phyloP scores from a whole-genome alignment of 495 filamentous ascomycete species.

The Rostrohypoxylon terebratum region DNA sequence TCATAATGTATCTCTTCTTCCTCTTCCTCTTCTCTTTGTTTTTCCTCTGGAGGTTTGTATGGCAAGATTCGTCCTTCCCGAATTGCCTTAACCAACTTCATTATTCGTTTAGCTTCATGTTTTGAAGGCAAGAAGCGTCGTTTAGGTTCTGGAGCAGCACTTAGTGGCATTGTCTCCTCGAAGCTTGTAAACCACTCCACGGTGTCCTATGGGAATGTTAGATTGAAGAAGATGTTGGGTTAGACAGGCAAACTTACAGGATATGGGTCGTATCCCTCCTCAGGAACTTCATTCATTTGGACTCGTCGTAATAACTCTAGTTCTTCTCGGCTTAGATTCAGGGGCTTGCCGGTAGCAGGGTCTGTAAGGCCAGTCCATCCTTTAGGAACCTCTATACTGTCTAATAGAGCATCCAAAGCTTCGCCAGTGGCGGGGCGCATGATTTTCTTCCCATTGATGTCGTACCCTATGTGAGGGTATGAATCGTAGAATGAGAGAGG shows the following conservation, averaged over 20 bases:
- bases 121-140: slow-evolving; percentile 97
- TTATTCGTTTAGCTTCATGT: slow-evolving; percentile 94
- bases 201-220: slow-evolving; percentile 66
- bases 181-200: slow-evolving; percentile 94
- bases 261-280: slow-evolving; percentile 92
- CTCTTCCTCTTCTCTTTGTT: slow-evolving; percentile 75
- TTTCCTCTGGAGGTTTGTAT: slow-evolving; percentile 83
- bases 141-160: slow-evolving; percentile 94
- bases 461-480: slow-evolving; percentile 98
- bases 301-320: slow-evolving; percentile 88
- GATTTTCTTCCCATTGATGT: slow-evolving; percentile 98
- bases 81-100: slow-evolving; percentile 98
- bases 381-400: slow-evolving; percentile 97
- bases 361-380: slow-evolving; percentile 98
- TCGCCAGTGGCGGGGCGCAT: slow-evolving; percentile 94
- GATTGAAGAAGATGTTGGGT: neutral
- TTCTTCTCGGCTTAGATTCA: slow-evolving; percentile 89
- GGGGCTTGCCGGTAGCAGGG: slow-evolving; percentile 88
- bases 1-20: slow-evolving; percentile 80
- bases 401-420: slow-evolving; percentile 91
- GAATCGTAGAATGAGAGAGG: slow-evolving; percentile 94
- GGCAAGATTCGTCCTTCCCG: slow-evolving; percentile 93
- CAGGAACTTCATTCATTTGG: slow-evolving; percentile 88
- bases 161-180: slow-evolving; percentile 92
- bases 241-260: slow-evolving; percentile 60